These are phyloP conservation scores for Arthroderma sp. DNA, from an alignment of 2,329 filamentous ascomycete genomes.

Conservation along the genomic window DNA sequence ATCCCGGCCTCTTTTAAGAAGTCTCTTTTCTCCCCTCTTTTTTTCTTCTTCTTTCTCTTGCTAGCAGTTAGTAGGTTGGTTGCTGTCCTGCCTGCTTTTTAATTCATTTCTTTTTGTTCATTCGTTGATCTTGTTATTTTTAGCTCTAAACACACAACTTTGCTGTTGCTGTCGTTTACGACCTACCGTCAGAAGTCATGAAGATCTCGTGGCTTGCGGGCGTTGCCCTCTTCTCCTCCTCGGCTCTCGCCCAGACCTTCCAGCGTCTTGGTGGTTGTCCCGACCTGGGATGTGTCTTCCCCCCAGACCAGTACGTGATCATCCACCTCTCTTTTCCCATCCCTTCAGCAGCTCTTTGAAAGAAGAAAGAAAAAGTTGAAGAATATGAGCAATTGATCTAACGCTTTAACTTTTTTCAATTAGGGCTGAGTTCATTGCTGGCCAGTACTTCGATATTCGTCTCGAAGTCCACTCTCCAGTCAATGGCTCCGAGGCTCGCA, in stretches of 20 bases:
- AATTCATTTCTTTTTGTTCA: not conserved
- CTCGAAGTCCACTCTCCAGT: constrained; percentile 69
- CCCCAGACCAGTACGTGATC: constrained; percentile 41
- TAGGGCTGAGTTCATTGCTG: constrained; percentile 65
- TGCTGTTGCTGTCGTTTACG: not conserved
- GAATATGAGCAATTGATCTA: constrained; percentile 3
- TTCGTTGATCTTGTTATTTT: not conserved
- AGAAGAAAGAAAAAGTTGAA: not conserved
- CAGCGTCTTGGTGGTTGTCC: constrained; percentile 44
- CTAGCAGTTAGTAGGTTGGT: too few relatives aligned
- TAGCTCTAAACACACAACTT: not conserved
- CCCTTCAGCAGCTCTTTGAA: too few relatives aligned
- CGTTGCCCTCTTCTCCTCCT: constrained; percentile 16
- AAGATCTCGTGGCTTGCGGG: constrained; percentile 14
- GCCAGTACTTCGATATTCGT: constrained; percentile 72
- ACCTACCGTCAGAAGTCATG: constrained; percentile 12
- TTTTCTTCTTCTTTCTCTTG: not conserved
- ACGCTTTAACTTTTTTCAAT: not conserved
- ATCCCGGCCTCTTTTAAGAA: not conserved
- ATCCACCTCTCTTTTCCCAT: not conserved
- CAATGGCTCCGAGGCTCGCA: constrained; percentile 69
- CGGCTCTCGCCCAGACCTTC: constrained; percentile 37
- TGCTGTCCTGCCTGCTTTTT: not conserved
- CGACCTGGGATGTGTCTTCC: constrained; percentile 43
- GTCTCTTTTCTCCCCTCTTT: not conserved